phyloP scores from a whole-genome alignment of 345 rosid species.

The Linum tenue region DNA sequence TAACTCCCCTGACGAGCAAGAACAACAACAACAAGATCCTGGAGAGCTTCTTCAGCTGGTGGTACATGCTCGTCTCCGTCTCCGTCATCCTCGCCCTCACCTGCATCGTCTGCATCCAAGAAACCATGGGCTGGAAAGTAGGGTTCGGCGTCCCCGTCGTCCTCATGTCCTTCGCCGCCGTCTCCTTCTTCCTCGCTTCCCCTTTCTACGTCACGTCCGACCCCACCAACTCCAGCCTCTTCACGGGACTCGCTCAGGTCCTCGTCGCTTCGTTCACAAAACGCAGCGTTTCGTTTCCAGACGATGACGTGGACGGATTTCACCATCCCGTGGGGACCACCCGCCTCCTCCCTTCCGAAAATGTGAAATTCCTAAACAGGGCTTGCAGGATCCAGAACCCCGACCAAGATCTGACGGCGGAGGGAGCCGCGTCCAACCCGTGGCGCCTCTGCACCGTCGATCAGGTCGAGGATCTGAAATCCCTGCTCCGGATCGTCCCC shows the following conservation, averaged over 20 bases:
- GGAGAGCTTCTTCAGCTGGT: slow-evolving; percentile 45
- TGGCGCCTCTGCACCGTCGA: background rate
- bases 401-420: background rate
- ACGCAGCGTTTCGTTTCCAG: too few species aligned
- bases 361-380: background rate
- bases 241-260: slow-evolving; percentile 22
- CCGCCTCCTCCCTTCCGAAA: too few species aligned
- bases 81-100: slow-evolving; percentile 30
- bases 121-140: slow-evolving; percentile 40
- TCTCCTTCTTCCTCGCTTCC: slow-evolving; percentile 37
- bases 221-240: slow-evolving; percentile 22
- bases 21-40: slow-evolving; percentile 12
- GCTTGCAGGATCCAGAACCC: background rate
- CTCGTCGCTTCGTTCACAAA: too few species aligned
- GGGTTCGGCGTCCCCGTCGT: slow-evolving; percentile 45
- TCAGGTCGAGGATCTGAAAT: background rate
- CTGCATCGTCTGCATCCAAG: slow-evolving; percentile 41
- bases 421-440: background rate
- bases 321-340: too few species aligned
- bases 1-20: background rate
- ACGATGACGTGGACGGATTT: too few species aligned
- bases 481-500: background rate
- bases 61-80: slow-evolving; percentile 24
- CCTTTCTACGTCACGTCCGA: slow-evolving; percentile 30
- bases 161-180: slow-evolving; percentile 32